These are phyloP conservation scores for Boletus patriciae DNA, from an alignment of 768 basidiomycete species.

Conservation along the genomic window DNA sequence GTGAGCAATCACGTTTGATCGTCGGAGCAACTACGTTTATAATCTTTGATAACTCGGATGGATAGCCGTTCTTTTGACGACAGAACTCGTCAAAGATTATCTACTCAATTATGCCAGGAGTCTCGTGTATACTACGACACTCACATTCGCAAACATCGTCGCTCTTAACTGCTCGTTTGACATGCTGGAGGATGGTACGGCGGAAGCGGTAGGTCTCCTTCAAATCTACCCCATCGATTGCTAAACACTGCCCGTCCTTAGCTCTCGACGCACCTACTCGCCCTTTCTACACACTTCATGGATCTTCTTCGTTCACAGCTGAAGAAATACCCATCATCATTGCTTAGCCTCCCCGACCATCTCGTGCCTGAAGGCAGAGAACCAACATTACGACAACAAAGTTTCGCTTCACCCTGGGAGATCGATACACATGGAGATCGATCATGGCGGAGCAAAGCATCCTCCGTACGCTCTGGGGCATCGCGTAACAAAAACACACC, in stretches of 20 bases:
- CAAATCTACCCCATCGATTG: not conserved
- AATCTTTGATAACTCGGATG: not conserved
- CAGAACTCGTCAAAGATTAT: constrained; percentile 72
- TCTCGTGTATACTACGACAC: constrained; percentile 88
- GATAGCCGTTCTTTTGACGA: constrained; percentile 75
- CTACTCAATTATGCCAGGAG: constrained; percentile 90
- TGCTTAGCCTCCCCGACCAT: constrained; percentile 29
- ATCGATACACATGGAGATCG: not conserved
- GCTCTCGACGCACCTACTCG: constrained; percentile 26
- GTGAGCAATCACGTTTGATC: constrained; percentile 44
- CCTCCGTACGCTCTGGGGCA: not conserved
- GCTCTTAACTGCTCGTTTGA: constrained; percentile 80
- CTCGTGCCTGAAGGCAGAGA: constrained; percentile 3
- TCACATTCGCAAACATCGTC: constrained; percentile 73
- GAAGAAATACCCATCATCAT: constrained; percentile 25
- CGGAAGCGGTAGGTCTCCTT: constrained; percentile 44
- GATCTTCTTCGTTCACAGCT: constrained; percentile 33
- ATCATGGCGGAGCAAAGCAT: not conserved
- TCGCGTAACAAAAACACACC: not conserved
- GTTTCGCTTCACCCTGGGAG: constrained; percentile 4
- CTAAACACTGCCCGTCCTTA: constrained; percentile 34
- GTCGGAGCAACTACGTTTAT: not conserved
- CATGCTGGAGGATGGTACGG: constrained; percentile 65
- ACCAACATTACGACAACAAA: not conserved
- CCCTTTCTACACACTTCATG: constrained; percentile 34